These are phyloP conservation scores for Cetraspora pellucida DNA, from an alignment of 192 early-diverging fungal species.

Conservation along the genomic window DNA sequence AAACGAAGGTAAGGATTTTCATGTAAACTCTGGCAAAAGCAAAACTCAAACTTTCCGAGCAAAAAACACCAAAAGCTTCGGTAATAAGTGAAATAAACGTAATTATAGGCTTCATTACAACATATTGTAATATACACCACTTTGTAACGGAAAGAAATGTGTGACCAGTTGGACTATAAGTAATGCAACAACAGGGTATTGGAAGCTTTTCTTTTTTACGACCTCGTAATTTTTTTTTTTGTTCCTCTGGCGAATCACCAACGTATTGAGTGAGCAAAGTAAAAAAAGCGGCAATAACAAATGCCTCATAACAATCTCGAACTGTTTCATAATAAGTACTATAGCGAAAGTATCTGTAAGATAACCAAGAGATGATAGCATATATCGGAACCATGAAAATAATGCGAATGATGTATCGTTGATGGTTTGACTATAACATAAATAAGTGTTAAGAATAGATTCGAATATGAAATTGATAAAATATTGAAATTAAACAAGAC, in stretches of 20 bases:
- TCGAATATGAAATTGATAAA: background rate
- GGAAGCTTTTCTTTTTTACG: background rate
- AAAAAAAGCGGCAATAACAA: constrained; percentile 78
- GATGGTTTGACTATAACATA: constrained; percentile 54
- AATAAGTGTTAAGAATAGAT: background rate
- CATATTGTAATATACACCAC: constrained; percentile 74
- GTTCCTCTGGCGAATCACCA: constrained; percentile 48
- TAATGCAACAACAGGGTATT: background rate
- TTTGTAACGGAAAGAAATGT: constrained; percentile 47
- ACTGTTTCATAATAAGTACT: constrained; percentile 71
- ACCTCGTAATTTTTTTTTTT: constrained; percentile 20
- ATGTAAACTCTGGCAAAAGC: constrained; percentile 26
- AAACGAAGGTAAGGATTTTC: constrained; percentile 63
- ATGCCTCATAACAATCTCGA: constrained; percentile 77
- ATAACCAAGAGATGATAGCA: constrained; percentile 66
- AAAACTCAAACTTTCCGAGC: constrained; percentile 41
- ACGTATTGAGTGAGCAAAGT: constrained; percentile 68
- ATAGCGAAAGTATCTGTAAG: constrained; percentile 71
- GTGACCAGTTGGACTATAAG: background rate
- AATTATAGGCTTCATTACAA: constrained; percentile 61
- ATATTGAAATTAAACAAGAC: background rate
- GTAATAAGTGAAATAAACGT: constrained; percentile 65
- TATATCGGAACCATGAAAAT: constrained; percentile 76
- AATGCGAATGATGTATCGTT: constrained; percentile 77
- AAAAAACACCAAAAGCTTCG: constrained; percentile 62